Base-by-base conservation (phyloP, 257 asterid genomes). In the Craterostigma plantagineum region DNA sequence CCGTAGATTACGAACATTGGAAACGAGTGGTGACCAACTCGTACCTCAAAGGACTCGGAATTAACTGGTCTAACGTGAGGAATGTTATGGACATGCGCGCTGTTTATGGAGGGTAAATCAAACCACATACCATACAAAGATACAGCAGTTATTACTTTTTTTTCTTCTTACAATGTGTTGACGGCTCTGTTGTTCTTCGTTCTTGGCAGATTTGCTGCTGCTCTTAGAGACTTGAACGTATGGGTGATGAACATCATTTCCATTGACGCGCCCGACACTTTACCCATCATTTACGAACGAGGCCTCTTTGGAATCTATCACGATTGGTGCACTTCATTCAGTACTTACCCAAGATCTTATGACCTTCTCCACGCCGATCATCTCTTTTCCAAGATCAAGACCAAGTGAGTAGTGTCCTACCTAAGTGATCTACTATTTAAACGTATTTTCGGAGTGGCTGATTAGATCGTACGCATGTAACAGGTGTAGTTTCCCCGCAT, bases 71-170 rank as follows among this genome's bases (percentile, higher is more conserved):
- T 39, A 58, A 49, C 13, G 97, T 86, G 65, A 75, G 97, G 58
- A 86, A 86, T 64, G 93, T 52, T 54, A 86, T 86, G 97, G 97
- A 86, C 63, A 81, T 86, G 97, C 81, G 95, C 50, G 79, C 97
- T 30, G 70, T 86, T 63, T 86, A 86, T 63, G 97, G 97, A 78
- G 97, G 97, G 97, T 86, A 71, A 67, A 73, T 46, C 34, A 36
- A 23, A 23, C 2, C 2, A 2, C 30, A 23, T 2, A 23, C 30
- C 2, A 23, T 2, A 23, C 2, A 23, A 23, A 23, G 6, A 23
- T 6, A 23, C n/a, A n/a, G n/a, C n/a, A 23, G n/a, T n/a, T n/a
- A n/a, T 11, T 40, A 1, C 6, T 40, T 9, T n/a, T n/a, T 52
- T 41, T 34, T 47, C 14, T 10, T 30, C 51, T 18, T 48, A 16